Percentiles rank a stretch among this genome's conserved stretches.
Evolutionary conservation across 108 stramenopile genomes (phyloP).

Genomic region (Pseudonitzschia pungens): DNA sequence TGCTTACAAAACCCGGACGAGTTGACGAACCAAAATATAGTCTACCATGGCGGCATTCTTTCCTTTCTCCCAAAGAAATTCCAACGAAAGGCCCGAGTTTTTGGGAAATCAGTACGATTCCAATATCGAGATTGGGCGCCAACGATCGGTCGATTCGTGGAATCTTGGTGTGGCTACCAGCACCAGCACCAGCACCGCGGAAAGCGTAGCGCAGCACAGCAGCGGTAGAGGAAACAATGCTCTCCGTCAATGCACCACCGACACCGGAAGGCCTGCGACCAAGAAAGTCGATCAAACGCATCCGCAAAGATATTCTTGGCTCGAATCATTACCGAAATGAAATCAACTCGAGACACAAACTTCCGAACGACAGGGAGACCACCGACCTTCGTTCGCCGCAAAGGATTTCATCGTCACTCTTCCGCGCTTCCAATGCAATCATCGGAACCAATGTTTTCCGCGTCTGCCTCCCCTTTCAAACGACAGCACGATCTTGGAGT

Average conservation of each 20-base stretch:
- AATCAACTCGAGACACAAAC: not conserved
- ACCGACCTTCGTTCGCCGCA: not conserved
- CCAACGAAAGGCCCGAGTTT: not conserved
- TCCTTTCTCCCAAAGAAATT: constrained; percentile 21
- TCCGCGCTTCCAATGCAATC: not conserved
- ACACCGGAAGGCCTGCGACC: constrained; percentile 41
- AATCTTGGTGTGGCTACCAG: constrained; percentile 29
- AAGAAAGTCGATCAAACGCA: constrained; percentile 20
- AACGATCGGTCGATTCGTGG: constrained; percentile 6
- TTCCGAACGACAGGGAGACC: not conserved
- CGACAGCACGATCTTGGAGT: not conserved
- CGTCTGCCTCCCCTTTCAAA: not conserved
- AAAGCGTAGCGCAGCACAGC: not conserved
- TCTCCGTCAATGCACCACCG: not conserved
- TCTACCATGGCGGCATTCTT: constrained; percentile 27
- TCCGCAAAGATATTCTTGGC: constrained; percentile 32
- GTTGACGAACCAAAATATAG: too few relatives aligned
- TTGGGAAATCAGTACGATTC: not conserved
- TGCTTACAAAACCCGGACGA: too few relatives aligned
- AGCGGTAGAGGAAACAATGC: not conserved
- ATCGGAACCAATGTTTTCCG: not conserved
- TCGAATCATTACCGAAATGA: constrained; percentile 1
- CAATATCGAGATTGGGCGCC: not conserved
- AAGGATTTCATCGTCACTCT: not conserved
- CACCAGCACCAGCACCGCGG: constrained; percentile 33